phyloP scores from a whole-genome alignment of 2,329 filamentous ascomycete genomes.

The Hysterium pulicare region DNA sequence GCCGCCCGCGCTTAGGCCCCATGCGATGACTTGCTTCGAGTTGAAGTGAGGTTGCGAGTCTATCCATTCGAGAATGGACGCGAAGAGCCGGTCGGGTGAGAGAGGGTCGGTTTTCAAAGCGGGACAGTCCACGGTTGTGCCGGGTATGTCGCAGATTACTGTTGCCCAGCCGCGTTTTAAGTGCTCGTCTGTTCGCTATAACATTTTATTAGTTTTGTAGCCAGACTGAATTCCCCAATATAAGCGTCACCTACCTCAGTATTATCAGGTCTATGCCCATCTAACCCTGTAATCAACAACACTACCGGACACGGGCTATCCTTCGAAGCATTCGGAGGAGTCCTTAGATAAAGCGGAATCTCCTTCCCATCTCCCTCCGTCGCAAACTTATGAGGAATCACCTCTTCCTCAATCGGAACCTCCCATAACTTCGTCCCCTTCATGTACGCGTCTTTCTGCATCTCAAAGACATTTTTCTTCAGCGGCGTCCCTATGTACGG shows the following conservation, averaged over 20 bases:
- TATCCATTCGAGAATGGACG: constrained; percentile 52
- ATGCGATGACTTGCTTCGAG: constrained; percentile 47
- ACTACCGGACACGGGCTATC: constrained; percentile 50
- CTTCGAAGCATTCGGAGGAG: constrained; percentile 41
- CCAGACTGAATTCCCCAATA: too few species aligned
- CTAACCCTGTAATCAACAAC: constrained; percentile 55
- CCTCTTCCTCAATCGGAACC: constrained; percentile 58
- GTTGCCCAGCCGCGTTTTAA: constrained; percentile 47
- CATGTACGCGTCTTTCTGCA: constrained; percentile 62
- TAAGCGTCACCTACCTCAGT: constrained; percentile 19
- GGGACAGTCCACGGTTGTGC: constrained; percentile 53
- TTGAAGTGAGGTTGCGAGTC: constrained; percentile 45
- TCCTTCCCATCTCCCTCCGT: constrained; percentile 49
- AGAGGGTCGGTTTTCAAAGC: constrained; percentile 46
- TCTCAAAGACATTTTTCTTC: constrained; percentile 61
- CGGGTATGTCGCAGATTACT: constrained; percentile 54
- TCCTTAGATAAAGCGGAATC: constrained; percentile 64
- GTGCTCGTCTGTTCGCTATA: constrained; percentile 43
- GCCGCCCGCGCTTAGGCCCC: constrained; percentile 57
- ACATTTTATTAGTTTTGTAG: not conserved
- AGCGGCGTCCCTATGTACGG: constrained; percentile 50
- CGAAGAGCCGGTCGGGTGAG: constrained; percentile 52
- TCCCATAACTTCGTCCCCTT: constrained; percentile 46
- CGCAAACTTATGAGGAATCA: constrained; percentile 56
- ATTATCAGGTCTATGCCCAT: constrained; percentile 55